These are phyloP conservation scores for Paecilomyces variotii DNA, from an alignment of 2,329 filamentous ascomycete species.

Conservation along the genomic window DNA sequence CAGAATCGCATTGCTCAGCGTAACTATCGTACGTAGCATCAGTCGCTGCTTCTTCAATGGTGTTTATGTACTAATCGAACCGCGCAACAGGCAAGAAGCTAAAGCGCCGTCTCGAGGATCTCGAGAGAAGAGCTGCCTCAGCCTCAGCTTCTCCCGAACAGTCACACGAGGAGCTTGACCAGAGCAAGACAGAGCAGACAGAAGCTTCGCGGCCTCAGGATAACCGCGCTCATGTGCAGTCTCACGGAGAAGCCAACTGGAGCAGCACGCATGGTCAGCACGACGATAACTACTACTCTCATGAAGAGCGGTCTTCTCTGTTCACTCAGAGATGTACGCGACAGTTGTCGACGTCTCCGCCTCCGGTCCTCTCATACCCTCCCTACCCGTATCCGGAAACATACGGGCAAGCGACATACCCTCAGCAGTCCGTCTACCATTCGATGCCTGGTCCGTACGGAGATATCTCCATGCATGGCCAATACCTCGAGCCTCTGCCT, in stretches of 20 bases:
- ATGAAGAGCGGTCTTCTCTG: conserved; percentile 44
- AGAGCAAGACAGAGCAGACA: conserved; percentile 14
- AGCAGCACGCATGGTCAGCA: conserved; percentile 20
- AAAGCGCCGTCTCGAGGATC: conserved; percentile 58
- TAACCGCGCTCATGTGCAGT: conserved; percentile 17
- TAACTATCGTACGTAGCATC: conserved; percentile 70
- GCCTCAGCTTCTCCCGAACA: conserved; percentile 55
- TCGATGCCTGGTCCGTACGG: conserved; percentile 22
- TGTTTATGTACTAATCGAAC: neutral
- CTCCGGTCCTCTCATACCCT: conserved; percentile 47
- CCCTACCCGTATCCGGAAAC: conserved; percentile 40
- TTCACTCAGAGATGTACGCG: conserved; percentile 52
- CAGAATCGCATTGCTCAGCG: conserved; percentile 97
- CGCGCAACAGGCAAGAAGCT: conserved; percentile 53
- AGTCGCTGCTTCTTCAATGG: neutral
- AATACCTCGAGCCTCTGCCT: conserved; percentile 33
- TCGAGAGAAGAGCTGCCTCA: conserved; percentile 54
- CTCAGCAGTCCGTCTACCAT: conserved; percentile 27
- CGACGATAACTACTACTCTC: conserved; percentile 25
- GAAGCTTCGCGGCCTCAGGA: conserved; percentile 16
- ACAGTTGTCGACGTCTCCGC: conserved; percentile 52
- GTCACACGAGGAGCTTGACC: conserved; percentile 46
- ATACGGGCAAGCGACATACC: conserved; percentile 28
- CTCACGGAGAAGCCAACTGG: conserved; percentile 16
- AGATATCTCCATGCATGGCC: conserved; percentile 26